Percentiles rank a stretch among this genome's conserved stretches.
These are phyloP conservation scores for Trichoderma parareesei DNA, from an alignment of 495 filamentous ascomycete genomes.

Conservation along the genomic window DNA sequence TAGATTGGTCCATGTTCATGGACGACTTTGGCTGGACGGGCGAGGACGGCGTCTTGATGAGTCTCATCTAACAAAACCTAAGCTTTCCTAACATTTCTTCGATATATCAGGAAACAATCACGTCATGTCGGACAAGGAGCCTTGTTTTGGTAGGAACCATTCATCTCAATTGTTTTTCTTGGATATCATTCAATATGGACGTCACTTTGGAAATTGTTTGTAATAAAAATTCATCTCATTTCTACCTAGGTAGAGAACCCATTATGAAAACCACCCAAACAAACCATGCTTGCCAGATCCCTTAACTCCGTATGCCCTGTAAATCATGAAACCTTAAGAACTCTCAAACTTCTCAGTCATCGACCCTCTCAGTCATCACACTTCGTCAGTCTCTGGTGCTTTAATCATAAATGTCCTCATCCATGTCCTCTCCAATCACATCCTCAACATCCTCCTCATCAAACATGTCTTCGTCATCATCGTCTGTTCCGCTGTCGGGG, in stretches of 20 bases:
- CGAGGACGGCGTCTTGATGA: neutral
- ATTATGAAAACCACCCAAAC: neutral
- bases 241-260: neutral
- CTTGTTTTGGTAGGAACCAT: neutral
- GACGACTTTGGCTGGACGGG: conserved; percentile 37
- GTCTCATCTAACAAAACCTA: neutral
- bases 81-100: neutral
- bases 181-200: neutral
- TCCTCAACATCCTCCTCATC: conserved; percentile 62
- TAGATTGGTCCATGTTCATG: conserved; percentile 24
- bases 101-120: neutral
- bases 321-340: neutral
- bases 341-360: neutral
- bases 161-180: neutral
- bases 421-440: conserved; percentile 63
- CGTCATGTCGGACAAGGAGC: neutral
- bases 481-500: conserved; percentile 43
- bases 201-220: neutral
- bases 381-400: neutral
- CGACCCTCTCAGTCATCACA: too few species aligned
- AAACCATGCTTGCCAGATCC: neutral
- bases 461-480: conserved; percentile 63
- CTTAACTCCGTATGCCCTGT: neutral
- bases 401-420: conserved; percentile 62
- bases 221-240: neutral